Evolutionary conservation across 208 protist genomes (phyloP).

Genomic region (Balamuthia mandrillaris): DNA sequence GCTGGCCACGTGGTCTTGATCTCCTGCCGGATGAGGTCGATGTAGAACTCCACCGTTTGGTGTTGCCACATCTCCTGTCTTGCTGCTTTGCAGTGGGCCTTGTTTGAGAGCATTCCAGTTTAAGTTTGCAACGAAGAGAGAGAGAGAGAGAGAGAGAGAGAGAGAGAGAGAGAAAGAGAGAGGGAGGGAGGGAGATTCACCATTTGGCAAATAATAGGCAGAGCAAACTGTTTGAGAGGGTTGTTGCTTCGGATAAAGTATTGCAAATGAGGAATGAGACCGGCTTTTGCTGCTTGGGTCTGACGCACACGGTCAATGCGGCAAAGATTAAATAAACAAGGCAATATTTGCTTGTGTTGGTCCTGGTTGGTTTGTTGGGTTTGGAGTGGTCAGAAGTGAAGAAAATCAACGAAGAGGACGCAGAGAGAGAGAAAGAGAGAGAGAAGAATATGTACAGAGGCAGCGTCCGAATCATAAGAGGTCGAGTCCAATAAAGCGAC

Average conservation of each 20-base stretch:
- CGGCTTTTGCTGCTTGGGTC: conserved; percentile 67
- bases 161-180: too few species aligned
- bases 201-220: conserved; percentile 63
- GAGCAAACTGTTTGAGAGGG: conserved; percentile 64
- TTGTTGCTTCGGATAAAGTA: conserved; percentile 59
- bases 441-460: neutral
- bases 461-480: neutral
- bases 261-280: conserved; percentile 68
- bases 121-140: neutral
- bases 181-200: neutral
- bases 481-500: conserved; percentile 42
- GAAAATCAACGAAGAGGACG: neutral
- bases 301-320: conserved; percentile 69
- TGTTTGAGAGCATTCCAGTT: neutral
- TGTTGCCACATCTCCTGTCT: neutral
- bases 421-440: neutral
- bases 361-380: too few species aligned
- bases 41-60: neutral
- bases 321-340: conserved; percentile 69
- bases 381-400: too few species aligned
- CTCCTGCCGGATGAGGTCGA: conserved; percentile 18
- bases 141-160: too few species aligned
- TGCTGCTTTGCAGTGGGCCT: neutral
- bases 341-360: conserved; percentile 68
- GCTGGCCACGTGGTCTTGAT: neutral